Percentiles rank a stretch among this genome's conserved stretches.
Evolutionary conservation across 352 stramenopile genomes (phyloP).

Genomic region (Lagenidium sp.): DNA sequence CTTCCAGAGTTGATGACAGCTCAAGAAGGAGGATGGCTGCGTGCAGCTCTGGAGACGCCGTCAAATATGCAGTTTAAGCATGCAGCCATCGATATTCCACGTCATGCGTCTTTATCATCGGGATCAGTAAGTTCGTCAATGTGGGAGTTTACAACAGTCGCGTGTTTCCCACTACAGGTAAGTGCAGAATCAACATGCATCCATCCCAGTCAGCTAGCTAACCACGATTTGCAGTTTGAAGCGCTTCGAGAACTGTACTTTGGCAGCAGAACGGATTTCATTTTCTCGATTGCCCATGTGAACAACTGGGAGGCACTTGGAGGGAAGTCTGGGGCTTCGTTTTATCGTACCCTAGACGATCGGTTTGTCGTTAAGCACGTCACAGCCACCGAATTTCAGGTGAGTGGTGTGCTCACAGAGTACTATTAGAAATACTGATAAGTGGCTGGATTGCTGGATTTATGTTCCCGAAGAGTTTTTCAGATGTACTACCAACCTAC

Average conservation of each 20-base stretch:
- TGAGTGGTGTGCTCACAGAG: too few species aligned
- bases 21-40: too few species aligned
- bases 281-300: constrained; percentile 81
- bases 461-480: constrained; percentile 80
- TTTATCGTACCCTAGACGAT: constrained; percentile 93
- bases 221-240: too few species aligned
- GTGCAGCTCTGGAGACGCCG: constrained; percentile 44
- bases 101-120: constrained; percentile 61
- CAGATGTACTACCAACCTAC: constrained; percentile 81
- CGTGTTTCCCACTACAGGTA: constrained; percentile 78
- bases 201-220: too few species aligned
- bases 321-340: constrained; percentile 96
- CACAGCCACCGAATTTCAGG: constrained; percentile 96
- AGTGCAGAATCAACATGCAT: too few species aligned
- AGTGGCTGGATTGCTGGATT: too few species aligned
- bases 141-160: constrained; percentile 72
- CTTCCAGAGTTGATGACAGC: too few species aligned
- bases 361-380: constrained; percentile 99
- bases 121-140: too few species aligned
- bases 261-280: constrained; percentile 42
- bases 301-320: constrained; percentile 90
- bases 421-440: too few species aligned
- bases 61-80: constrained; percentile 61
- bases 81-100: constrained; percentile 36
- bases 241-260: constrained; percentile 90